These are phyloP conservation scores for Nothophoma quercina DNA, from an alignment of 2,329 filamentous ascomycete genomes.

Conservation along the genomic window DNA sequence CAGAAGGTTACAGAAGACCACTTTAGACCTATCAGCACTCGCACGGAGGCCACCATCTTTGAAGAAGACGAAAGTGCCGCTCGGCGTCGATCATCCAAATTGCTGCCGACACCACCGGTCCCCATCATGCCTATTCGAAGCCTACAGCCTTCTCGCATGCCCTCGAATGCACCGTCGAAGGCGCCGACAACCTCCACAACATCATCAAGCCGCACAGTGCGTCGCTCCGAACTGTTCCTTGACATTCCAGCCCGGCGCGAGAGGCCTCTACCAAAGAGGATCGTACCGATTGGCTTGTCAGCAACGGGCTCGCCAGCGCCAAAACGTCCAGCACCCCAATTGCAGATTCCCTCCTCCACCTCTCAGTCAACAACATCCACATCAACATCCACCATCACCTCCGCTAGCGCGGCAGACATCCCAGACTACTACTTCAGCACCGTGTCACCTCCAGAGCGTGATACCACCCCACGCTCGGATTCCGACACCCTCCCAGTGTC, in stretches of 20 bases:
- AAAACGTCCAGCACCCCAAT: conserved; percentile 9
- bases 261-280: conserved; percentile 30
- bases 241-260: conserved; percentile 43
- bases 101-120: conserved; percentile 43
- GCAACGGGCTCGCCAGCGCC: conserved; percentile 21
- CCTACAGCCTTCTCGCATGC: conserved; percentile 39
- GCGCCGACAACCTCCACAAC: conserved; percentile 32
- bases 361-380: conserved; percentile 24
- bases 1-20: conserved; percentile 16
- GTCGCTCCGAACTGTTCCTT: conserved; percentile 40
- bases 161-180: conserved; percentile 28
- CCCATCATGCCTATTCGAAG: conserved; percentile 45
- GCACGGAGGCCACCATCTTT: conserved; percentile 48
- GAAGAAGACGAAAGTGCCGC: conserved; percentile 44
- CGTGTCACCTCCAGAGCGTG: conserved; percentile 21
- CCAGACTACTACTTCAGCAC: conserved; percentile 49
- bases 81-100: conserved; percentile 35
- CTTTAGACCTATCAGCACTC: conserved; percentile 39
- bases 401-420: conserved; percentile 39
- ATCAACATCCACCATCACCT: conserved; percentile 33
- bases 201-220: conserved; percentile 7
- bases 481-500: conserved; percentile 7
- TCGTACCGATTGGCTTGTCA: conserved; percentile 12
- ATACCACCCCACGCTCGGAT: conserved; percentile 10
- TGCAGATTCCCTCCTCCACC: conserved; percentile 19